Evolutionary conservation across 2,329 filamentous ascomycete genomes (phyloP).

Genomic region (Talaromyces sp.): DNA sequence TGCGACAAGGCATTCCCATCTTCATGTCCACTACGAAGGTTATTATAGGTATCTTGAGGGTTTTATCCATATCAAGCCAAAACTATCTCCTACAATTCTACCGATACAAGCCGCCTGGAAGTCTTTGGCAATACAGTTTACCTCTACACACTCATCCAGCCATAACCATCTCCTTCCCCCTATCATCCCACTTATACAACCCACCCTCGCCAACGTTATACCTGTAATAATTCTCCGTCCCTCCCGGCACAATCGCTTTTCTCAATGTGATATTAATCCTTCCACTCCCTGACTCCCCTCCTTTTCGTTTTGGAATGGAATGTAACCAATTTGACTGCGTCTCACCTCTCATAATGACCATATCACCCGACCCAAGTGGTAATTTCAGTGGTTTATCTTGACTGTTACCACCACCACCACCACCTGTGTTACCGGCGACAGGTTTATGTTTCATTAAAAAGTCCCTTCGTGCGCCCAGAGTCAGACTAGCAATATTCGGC

Average conservation of each 20-base stretch:
- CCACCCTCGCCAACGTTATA: slow-evolving; percentile 73
- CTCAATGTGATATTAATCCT: slow-evolving; percentile 77
- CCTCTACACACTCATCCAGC: background rate
- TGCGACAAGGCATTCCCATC: background rate
- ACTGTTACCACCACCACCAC: background rate
- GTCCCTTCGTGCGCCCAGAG: slow-evolving; percentile 67
- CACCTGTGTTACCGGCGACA: slow-evolving; percentile 31
- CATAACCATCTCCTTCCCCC: slow-evolving; percentile 8
- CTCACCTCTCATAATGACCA: slow-evolving; percentile 71
- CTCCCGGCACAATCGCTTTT: slow-evolving; percentile 64
- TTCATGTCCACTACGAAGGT: background rate
- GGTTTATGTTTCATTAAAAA: slow-evolving; percentile 79
- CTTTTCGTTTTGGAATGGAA: slow-evolving; percentile 70
- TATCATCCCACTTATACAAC: slow-evolving; percentile 65
- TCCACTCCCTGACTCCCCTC: slow-evolving; percentile 60
- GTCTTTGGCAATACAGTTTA: background rate
- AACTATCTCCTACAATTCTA: slow-evolving; percentile 53
- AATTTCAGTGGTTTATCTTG: slow-evolving; percentile 47
- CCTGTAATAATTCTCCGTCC: slow-evolving; percentile 78
- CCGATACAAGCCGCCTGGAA: slow-evolving; percentile 59
- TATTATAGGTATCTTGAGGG: background rate
- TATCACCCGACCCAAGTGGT: slow-evolving; percentile 63
- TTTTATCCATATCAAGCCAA: background rate
- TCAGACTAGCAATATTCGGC: slow-evolving; percentile 71
- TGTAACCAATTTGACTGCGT: slow-evolving; percentile 78